Conservation (phyloP, 331 rosid species). For the Arachis monticola region DNA sequence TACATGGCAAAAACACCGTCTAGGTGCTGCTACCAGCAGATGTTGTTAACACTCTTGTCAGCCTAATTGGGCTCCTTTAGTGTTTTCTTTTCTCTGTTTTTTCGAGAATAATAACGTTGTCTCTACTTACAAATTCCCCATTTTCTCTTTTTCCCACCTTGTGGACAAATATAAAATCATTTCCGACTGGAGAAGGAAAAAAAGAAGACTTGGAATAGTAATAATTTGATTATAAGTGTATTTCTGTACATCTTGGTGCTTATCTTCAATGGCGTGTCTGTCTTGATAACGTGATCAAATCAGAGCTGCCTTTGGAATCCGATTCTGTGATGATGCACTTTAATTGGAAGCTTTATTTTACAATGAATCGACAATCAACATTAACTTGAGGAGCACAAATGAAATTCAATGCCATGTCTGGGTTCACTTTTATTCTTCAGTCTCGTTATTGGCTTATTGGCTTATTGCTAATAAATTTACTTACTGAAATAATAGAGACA, state of each 20-base stretch:
- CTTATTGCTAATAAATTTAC: no score
- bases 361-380: background rate
- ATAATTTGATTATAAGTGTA: background rate
- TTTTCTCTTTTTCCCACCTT: no score
- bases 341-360: slow-evolving; percentile 15
- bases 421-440: no score
- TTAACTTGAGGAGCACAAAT: no score
- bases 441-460: no score
- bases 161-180: background rate
- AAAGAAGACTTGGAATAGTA: background rate
- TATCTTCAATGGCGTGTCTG: background rate
- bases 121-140: no score
- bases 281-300: background rate
- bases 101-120: background rate
- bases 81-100: background rate
- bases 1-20: background rate
- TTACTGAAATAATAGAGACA: no score
- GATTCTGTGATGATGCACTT: slow-evolving; percentile 7
- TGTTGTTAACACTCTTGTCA: background rate
- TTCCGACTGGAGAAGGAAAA: background rate
- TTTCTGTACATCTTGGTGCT: slow-evolving; percentile 4
- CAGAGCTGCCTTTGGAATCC: slow-evolving; percentile 31
- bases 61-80: no score
- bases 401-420: background rate
- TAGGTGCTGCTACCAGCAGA: background rate